Base-by-base conservation (phyloP, 345 rosid species). In the Microcos paniculata region DNA sequence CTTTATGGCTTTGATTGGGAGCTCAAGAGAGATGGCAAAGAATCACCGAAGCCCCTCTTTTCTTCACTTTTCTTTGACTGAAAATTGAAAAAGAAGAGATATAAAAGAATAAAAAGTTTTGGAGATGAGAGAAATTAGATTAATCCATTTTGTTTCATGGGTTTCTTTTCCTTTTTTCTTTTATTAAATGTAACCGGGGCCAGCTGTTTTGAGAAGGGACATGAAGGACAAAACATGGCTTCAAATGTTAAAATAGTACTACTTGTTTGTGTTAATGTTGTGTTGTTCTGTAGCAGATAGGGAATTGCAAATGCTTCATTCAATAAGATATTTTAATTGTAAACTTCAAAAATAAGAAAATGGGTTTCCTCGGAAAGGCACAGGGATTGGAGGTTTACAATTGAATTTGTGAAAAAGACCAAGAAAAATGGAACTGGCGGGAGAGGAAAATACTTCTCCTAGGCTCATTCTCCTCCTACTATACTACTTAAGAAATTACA, bases 141-240 rank as follows among this genome's bases (percentile, higher is more conserved):
- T 53, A 52, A 71, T 28, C 26, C 69, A 14, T n/a, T 40, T 38
- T 71, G 43, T 42, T 52, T 62, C 1, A 58, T 51, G 68, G 80
- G 26, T 45, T 31, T 55, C 21, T 18, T 71, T 23, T 48, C 3
- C 3, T 48, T 28, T 43, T 43, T 4, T 48, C 46, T 4, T 45
- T 13, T 68, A 30, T 18, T 69, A 38, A 35, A 23, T 23, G 28
- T 71, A 35, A 55, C 16, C 43, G 30, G 33, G 56, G 56, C 19
- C 73, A 70, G 73, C 73, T 70, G 46, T 71, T 55, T 31, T 51
- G 51, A 33, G 21, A 23, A 35, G 33, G 21, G 55, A n/a, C 55
- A 48, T 35, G 78, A 70, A 76, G 46, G 64, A 70, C 77, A 73
- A 30, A 59, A 80, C 69, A 70, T 70, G 70, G 65, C 70, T 31